Evolutionary conservation across 2,329 filamentous ascomycete species (phyloP).

Genomic region (Penicillium hordei): DNA sequence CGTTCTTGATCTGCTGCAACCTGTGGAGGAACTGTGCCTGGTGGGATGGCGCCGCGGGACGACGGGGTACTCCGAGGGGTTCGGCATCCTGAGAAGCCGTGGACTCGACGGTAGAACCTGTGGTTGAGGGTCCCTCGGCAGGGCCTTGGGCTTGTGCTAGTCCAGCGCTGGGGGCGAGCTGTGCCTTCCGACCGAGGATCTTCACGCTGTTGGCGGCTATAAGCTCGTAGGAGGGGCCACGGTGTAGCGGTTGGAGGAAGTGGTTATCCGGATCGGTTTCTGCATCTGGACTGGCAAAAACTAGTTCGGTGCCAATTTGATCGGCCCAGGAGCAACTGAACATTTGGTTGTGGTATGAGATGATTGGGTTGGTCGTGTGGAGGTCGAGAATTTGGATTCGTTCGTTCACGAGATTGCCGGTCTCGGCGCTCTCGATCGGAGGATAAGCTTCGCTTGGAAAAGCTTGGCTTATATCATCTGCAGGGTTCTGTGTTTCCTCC

Average conservation of each 20-base stretch:
- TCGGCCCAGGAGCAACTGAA: conserved; percentile 80
- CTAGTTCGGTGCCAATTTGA: conserved; percentile 78
- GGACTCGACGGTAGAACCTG: background rate
- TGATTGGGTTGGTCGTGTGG: conserved; percentile 71
- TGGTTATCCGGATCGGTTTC: conserved; percentile 26
- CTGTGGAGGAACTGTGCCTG: conserved; percentile 63
- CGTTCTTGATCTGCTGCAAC: conserved; percentile 63
- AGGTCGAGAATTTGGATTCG: conserved; percentile 79
- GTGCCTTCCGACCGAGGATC: conserved; percentile 66
- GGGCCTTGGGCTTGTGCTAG: conserved; percentile 7
- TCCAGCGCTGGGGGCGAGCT: conserved; percentile 52
- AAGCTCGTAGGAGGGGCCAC: conserved; percentile 61
- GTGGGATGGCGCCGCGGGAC: conserved; percentile 36
- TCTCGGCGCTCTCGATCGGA: conserved; percentile 41
- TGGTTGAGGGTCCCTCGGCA: background rate
- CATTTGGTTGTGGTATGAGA: conserved; percentile 75
- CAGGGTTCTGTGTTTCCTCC: conserved; percentile 1
- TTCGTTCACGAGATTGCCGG: conserved; percentile 28
- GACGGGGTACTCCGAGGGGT: conserved; percentile 19
- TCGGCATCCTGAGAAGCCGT: conserved; percentile 3
- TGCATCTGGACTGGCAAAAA: conserved; percentile 58
- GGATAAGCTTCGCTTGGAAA: conserved; percentile 33
- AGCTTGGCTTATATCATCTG: background rate
- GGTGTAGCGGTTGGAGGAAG: conserved; percentile 44
- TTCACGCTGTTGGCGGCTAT: conserved; percentile 69